Base-by-base conservation (phyloP, 2,329 filamentous ascomycete genomes). In the Parastagonospora nodorum region DNA sequence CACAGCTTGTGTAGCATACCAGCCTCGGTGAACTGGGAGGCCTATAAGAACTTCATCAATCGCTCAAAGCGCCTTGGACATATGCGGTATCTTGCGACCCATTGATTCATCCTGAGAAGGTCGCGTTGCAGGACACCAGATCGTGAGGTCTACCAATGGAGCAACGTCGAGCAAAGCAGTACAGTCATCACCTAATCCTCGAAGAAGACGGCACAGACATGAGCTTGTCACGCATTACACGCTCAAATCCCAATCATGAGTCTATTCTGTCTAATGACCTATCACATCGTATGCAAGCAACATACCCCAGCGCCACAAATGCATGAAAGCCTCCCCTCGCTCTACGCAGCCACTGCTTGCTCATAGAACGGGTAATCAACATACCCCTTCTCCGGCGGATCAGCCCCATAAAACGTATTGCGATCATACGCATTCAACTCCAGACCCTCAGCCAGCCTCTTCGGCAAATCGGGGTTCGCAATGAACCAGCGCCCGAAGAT, bases 401-500 rank as follows among this genome's bases (percentile, higher is more conserved):
- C 66, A 7, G 69, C 65, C 10, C 64, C 69, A 50, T 82, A 81
- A 55, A 80, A 81, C 0, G 75, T 77, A 31, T 64, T 58, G n/a
- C 76, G 68, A 43, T 80, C 71, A 50, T 77, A 78, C 16, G 62
- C 55, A 4, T 69, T 70, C 38, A 81, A 60, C 32, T 66, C 60
- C 11, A 74, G 58, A 0, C 73, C 74, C 28, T 78, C 68, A 14
- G 68, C 63, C 15, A 81, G 51, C 41, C 76, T 72, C 54, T 72
- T 75, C 0, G 74, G 71, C 31, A 80, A 57, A 64, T 81, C 78
- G 1, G 78, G 77, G 42, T 80, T 80, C 15, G 74, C 67, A 38
- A 77, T 77, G 53, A 79, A 80, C 57, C 68, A 75, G 12, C 75
- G 66, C 11, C 77, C 78, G 45, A 78, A 80, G 3, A 76, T 74